phyloP scores from a whole-genome alignment of 2,329 filamentous ascomycete genomes.

The Scortechinia acanthostroma region DNA sequence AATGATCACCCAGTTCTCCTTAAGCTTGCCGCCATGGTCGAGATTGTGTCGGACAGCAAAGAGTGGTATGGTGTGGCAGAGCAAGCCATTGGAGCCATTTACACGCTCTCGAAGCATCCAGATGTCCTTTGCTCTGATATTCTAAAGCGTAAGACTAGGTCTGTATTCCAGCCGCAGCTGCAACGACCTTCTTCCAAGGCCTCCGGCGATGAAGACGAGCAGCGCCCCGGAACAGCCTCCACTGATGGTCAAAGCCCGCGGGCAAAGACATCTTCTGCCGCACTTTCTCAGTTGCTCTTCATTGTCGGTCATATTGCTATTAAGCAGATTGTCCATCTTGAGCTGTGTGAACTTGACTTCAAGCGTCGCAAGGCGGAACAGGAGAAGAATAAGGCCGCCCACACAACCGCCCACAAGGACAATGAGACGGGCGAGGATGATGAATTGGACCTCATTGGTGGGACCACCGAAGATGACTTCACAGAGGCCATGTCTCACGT shows the following conservation, averaged over 20 bases:
- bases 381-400: slow-evolving; percentile 52
- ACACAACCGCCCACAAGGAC: slow-evolving; percentile 28
- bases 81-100: slow-evolving; percentile 92
- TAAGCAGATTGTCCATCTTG: slow-evolving; percentile 96
- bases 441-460: slow-evolving; percentile 91
- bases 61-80: slow-evolving; percentile 96
- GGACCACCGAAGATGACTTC: slow-evolving; percentile 91
- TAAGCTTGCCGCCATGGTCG: slow-evolving; percentile 75
- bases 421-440: slow-evolving; percentile 65
- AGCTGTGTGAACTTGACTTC: slow-evolving; percentile 95
- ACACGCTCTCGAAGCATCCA: slow-evolving; percentile 85
- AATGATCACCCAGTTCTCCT: slow-evolving; percentile 86
- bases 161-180: slow-evolving; percentile 48
- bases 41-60: slow-evolving; percentile 80
- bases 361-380: slow-evolving; percentile 91
- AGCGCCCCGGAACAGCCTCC: slow-evolving; percentile 1
- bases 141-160: slow-evolving; percentile 75
- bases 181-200: slow-evolving; percentile 14
- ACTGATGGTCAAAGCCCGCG: slow-evolving; percentile 20
- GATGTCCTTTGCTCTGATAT: slow-evolving; percentile 89
- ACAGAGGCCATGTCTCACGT: slow-evolving; percentile 80
- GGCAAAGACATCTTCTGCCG: slow-evolving; percentile 64
- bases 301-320: slow-evolving; percentile 94
- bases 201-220: slow-evolving; percentile 17
- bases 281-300: slow-evolving; percentile 84